These are phyloP conservation scores for Lineolata rhizophorae DNA, from an alignment of 495 filamentous ascomycete genomes.

Conservation along the genomic window DNA sequence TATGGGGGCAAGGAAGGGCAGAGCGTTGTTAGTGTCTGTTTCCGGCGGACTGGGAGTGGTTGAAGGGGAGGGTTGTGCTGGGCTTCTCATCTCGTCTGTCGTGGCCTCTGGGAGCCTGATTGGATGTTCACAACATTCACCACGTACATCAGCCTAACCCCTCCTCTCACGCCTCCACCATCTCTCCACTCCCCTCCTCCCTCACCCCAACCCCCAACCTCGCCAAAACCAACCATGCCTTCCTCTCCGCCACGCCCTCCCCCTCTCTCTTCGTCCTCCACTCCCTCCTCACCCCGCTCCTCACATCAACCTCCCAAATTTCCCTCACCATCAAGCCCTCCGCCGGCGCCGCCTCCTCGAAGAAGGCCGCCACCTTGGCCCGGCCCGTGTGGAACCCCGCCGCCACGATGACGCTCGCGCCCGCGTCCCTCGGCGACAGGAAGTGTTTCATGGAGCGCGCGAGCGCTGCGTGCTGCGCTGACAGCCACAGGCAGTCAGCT, in stretches of 20 bases:
- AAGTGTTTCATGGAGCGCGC: constrained; percentile 49
- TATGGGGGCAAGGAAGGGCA: constrained; percentile 77
- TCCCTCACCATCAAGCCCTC: constrained; percentile 43
- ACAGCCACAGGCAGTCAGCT: constrained; percentile 80
- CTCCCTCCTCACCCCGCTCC: constrained; percentile 36
- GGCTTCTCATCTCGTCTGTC: too few relatives aligned
- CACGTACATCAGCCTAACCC: too few relatives aligned
- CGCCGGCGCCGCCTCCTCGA: constrained; percentile 28
- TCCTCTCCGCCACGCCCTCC: constrained; percentile 46
- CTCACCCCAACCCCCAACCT: constrained; percentile 25
- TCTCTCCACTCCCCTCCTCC: not conserved
- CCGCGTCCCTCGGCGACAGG: constrained; percentile 24
- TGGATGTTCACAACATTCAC: too few relatives aligned
- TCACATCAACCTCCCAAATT: constrained; percentile 50
- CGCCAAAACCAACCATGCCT: constrained; percentile 59
- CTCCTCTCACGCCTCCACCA: constrained; percentile 1
- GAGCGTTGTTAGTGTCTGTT: constrained; percentile 66
- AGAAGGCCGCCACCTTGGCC: constrained; percentile 47
- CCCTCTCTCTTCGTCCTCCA: constrained; percentile 33
- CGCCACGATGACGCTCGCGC: constrained; percentile 40
- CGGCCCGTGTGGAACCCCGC: constrained; percentile 75
- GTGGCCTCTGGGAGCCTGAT: too few relatives aligned
- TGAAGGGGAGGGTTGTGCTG: too few relatives aligned
- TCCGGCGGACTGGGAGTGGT: too few relatives aligned
- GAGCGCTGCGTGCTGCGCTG: constrained; percentile 50